Conservation (phyloP, 495 filamentous ascomycete genomes). For the Aspergillus diversus region DNA sequence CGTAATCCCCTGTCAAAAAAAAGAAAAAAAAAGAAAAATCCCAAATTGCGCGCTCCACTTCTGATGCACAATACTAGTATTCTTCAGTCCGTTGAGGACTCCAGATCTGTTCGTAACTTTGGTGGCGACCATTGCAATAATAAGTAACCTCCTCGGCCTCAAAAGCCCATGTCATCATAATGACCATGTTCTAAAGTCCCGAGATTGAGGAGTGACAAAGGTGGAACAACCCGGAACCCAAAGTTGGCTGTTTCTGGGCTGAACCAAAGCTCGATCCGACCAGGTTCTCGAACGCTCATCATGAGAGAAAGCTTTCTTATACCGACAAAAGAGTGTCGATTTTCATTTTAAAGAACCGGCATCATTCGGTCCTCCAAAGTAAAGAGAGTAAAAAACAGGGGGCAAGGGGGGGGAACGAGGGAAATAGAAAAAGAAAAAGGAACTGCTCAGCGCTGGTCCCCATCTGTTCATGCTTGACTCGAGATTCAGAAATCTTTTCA, state of each 20-base stretch:
- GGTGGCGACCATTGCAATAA: slow-evolving; percentile 2
- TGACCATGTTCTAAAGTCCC: background rate
- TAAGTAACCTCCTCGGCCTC: background rate
- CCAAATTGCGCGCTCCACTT: background rate
- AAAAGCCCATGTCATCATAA: background rate
- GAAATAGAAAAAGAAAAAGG: no score
- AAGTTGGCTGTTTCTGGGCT: background rate
- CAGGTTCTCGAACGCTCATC: background rate
- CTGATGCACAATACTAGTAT: background rate
- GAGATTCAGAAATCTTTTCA: background rate
- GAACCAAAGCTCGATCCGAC: background rate
- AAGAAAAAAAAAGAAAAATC: background rate
- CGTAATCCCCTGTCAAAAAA: slow-evolving; percentile 2
- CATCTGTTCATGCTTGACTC: background rate
- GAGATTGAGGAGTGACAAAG: background rate
- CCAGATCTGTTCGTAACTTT: slow-evolving; percentile 1
- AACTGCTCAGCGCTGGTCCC: background rate
- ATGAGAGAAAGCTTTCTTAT: background rate
- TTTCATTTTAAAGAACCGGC: no score
- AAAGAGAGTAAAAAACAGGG: no score
- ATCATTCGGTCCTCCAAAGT: no score
- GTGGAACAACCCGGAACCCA: slow-evolving; percentile 1
- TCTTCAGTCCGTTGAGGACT: background rate
- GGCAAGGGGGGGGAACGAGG: no score
- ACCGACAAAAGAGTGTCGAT: no score